phyloP scores from a whole-genome alignment of 2,329 filamentous ascomycete species.

The Beauveria caledonica region DNA sequence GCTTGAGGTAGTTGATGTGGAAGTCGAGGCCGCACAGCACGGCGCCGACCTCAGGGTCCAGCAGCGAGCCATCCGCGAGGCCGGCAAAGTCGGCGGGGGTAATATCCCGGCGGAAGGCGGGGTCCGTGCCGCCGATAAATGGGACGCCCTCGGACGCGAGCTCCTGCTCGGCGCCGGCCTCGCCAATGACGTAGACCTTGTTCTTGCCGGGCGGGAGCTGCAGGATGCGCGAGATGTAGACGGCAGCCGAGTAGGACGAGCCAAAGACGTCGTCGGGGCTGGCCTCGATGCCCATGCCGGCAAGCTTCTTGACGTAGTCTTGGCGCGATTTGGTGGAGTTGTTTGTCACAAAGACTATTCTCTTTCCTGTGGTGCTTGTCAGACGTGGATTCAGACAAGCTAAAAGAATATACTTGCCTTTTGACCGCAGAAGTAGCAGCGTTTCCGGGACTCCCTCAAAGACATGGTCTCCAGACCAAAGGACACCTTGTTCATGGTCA shows the following conservation, averaged over 20 bases:
- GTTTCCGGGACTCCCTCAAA: conserved; percentile 83
- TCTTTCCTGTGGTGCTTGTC: conserved; percentile 58
- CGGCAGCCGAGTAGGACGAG: conserved; percentile 86
- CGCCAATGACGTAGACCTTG: conserved; percentile 92
- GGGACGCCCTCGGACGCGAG: conserved; percentile 69
- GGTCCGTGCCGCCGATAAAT: conserved; percentile 82
- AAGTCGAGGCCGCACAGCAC: conserved; percentile 90
- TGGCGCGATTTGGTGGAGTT: conserved; percentile 94
- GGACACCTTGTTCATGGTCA: conserved; percentile 55
- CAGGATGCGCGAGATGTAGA: conserved; percentile 93
- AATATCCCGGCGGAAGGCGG: conserved; percentile 67
- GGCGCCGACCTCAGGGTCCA: conserved; percentile 83
- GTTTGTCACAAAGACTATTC: conserved; percentile 93
- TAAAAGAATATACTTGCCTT: conserved; percentile 44
- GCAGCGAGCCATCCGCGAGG: conserved; percentile 63
- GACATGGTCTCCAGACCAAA: conserved; percentile 91
- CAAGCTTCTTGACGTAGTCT: conserved; percentile 90
- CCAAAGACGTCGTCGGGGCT: conserved; percentile 88
- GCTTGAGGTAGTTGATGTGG: conserved; percentile 91
- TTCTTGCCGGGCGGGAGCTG: conserved; percentile 68
- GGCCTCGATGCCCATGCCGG: conserved; percentile 69
- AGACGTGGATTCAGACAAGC: not conserved
- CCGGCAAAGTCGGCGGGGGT: conserved; percentile 69
- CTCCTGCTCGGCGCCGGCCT: conserved; percentile 85
- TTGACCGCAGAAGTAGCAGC: conserved; percentile 69